A percentile compares a stretch with the other conserved stretches of the same genome.
These are phyloP conservation scores for Lactarius psammicola DNA, from an alignment of 768 basidiomycete species.

Conservation along the genomic window DNA sequence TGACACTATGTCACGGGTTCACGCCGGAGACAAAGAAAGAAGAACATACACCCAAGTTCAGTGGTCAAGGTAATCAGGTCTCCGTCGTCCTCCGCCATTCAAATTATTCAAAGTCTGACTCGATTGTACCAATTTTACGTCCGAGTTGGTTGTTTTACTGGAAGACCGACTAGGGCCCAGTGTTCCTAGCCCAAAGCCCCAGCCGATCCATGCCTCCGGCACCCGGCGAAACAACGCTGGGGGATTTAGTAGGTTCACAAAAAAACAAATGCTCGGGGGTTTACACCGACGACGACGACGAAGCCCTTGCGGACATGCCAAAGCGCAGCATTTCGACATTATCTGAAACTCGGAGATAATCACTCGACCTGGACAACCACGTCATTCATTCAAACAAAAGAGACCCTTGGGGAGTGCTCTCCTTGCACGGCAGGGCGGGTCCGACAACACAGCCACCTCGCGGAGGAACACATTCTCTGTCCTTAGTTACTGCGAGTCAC, in stretches of 20 bases:
- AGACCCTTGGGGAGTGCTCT: not conserved
- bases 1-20: conserved; percentile 5
- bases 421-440: not conserved
- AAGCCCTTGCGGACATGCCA: not conserved
- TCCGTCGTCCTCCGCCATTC: not conserved
- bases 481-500: not conserved
- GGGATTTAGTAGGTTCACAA: not conserved
- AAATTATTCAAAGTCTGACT: not conserved
- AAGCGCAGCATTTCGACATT: conserved; percentile 2
- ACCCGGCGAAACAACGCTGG: not conserved
- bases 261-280: not conserved
- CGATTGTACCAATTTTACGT: not conserved
- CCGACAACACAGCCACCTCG: conserved; percentile 7
- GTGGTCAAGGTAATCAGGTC: too few relatives aligned
- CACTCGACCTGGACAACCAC: not conserved
- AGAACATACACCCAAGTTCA: too few relatives aligned
- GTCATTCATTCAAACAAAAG: conserved; percentile 6
- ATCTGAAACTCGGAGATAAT: not conserved
- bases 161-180: not conserved
- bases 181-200: not conserved
- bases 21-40: too few relatives aligned
- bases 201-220: not conserved
- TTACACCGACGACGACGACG: not conserved
- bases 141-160: too few relatives aligned
- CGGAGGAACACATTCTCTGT: not conserved